Percentiles rank a stretch among this genome's conserved stretches.
These are phyloP conservation scores for Dictyostelium firmibasis DNA, from an alignment of 78 protist species.

Conservation along the genomic window DNA sequence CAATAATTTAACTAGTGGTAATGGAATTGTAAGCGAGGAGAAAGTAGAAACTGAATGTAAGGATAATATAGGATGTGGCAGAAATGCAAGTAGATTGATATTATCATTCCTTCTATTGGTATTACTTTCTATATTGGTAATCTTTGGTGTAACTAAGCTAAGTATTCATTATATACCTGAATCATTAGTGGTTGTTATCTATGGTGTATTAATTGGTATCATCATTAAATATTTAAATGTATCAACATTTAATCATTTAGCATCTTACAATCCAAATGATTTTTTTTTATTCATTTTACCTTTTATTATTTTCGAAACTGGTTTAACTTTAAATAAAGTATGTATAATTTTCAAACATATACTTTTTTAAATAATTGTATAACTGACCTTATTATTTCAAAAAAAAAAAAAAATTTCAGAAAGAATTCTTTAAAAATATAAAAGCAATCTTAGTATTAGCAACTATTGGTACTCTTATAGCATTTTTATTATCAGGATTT, in stretches of 20 bases:
- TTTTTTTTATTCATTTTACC: conserved; percentile 95
- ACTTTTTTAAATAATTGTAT: no score
- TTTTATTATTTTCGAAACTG: conserved; percentile 95
- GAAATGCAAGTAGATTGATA: conserved; percentile 9
- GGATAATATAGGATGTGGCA: conserved; percentile 11
- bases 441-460: conserved; percentile 87
- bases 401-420: neutral
- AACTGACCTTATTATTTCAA: no score
- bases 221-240: neutral
- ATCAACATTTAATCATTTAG: neutral
- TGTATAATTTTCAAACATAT: neutral
- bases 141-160: neutral
- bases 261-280: conserved; percentile 53
- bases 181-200: conserved; percentile 19
- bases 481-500: conserved; percentile 57
- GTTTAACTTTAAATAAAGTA: conserved; percentile 73
- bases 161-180: conserved; percentile 58
- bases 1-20: no score
- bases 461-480: conserved; percentile 90
- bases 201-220: conserved; percentile 40
- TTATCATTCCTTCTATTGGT: neutral
- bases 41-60: neutral
- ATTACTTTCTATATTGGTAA: neutral
- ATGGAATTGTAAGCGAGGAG: neutral
- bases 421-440: conserved; percentile 87